Conservation (phyloP, 192 early-diverging fungal species). For the Backusella parvicylindrica region DNA sequence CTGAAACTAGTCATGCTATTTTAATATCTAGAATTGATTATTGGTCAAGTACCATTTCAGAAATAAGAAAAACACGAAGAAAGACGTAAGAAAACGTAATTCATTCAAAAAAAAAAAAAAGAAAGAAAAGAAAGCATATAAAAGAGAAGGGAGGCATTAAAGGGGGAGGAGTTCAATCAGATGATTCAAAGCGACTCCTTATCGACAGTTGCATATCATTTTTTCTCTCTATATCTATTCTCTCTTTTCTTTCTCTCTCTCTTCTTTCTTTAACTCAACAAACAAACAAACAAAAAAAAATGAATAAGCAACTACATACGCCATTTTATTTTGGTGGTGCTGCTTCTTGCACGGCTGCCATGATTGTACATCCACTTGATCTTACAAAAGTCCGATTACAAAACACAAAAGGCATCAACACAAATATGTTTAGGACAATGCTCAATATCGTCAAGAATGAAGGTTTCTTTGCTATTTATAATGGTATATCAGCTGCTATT, state of each 20-base stretch:
- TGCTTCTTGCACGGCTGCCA: conserved; percentile 53
- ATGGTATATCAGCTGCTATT: conserved; percentile 68
- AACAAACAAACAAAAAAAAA: too few relatives aligned
- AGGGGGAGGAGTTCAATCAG: background rate
- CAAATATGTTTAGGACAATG: conserved; percentile 71
- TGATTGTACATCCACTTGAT: conserved; percentile 81
- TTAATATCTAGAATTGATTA: background rate
- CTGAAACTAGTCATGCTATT: background rate
- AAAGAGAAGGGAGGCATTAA: background rate
- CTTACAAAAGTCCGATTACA: conserved; percentile 90
- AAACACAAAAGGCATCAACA: conserved; percentile 62
- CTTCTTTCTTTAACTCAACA: background rate
- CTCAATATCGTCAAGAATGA: conserved; percentile 65
- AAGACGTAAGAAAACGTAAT: background rate
- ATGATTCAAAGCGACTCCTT: background rate
- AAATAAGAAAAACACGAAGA: background rate
- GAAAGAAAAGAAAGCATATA: background rate
- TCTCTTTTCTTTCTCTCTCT: background rate
- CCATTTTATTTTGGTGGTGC: conserved; percentile 41
- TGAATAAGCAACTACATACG: conserved; percentile 8
- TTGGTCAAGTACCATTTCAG: background rate
- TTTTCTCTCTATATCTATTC: background rate
- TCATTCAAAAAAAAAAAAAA: background rate
- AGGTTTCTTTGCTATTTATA: conserved; percentile 66
- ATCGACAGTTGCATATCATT: background rate